phyloP scores from a whole-genome alignment of 164 flowering plant species.

The Macadamia tetraphylla region DNA sequence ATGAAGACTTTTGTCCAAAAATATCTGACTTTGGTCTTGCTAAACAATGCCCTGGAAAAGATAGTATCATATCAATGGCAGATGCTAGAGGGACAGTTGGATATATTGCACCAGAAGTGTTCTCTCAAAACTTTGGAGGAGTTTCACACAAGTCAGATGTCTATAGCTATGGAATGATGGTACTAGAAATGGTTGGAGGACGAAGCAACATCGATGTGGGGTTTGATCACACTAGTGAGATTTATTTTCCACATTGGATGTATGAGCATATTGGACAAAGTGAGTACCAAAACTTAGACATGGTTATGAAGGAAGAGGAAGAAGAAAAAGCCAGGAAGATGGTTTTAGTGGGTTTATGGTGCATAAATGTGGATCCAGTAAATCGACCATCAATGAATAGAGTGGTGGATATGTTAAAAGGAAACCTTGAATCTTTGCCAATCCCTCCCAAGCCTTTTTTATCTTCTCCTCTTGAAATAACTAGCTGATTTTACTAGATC shows the following conservation, averaged over 20 bases:
- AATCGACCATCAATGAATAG: conserved; percentile 30
- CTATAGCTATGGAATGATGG: too few relatives aligned
- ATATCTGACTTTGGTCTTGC: too few relatives aligned
- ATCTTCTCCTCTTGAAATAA: conserved; percentile 17
- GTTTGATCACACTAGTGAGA: too few relatives aligned
- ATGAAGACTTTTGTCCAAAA: too few relatives aligned
- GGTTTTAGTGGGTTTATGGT: conserved; percentile 42
- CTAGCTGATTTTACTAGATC: background rate
- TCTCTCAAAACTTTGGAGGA: too few relatives aligned
- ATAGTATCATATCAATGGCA: too few relatives aligned
- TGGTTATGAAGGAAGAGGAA: conserved; percentile 15
- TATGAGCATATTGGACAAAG: conserved; percentile 22
- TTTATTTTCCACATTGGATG: conserved; percentile 34
- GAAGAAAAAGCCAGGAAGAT: conserved; percentile 25
- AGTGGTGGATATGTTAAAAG: conserved; percentile 42
- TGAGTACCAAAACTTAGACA: conserved; percentile 15
- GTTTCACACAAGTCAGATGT: too few relatives aligned
- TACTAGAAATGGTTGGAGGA: too few relatives aligned
- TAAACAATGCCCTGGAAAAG: too few relatives aligned
- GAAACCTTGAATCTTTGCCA: background rate
- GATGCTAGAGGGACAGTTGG: too few relatives aligned
- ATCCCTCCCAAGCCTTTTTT: conserved; percentile 31
- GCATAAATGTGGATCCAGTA: conserved; percentile 35
- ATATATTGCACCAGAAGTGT: too few relatives aligned
- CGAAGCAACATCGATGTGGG: too few relatives aligned